These are phyloP conservation scores for Colletotrichum phormii DNA, from an alignment of 2,329 filamentous ascomycete genomes.

Conservation along the genomic window DNA sequence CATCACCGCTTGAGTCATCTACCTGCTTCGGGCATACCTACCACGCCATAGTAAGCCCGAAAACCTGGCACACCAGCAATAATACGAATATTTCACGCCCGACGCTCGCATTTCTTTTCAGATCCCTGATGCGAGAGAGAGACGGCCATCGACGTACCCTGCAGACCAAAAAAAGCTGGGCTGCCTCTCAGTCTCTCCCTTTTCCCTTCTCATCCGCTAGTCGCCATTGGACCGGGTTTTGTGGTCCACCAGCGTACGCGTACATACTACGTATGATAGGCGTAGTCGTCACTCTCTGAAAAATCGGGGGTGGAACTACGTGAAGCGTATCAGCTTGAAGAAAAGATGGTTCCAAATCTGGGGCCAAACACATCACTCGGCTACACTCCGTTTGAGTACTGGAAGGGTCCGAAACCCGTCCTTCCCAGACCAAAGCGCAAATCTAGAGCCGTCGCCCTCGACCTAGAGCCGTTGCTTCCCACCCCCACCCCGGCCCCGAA, in stretches of 20 bases:
- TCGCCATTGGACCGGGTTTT: slow-evolving; percentile 20
- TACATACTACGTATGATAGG: slow-evolving; percentile 31
- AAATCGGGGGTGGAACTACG: slow-evolving; percentile 12
- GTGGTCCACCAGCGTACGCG: slow-evolving; percentile 28
- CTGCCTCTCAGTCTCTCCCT: neutral
- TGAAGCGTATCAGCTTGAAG: slow-evolving; percentile 27
- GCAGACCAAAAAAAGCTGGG: neutral
- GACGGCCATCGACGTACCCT: slow-evolving; percentile 12
- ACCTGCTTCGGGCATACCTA: neutral
- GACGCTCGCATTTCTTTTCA: neutral
- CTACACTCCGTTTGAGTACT: slow-evolving; percentile 42
- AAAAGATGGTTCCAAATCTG: slow-evolving; percentile 33
- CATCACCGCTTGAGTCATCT: neutral
- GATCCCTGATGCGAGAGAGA: slow-evolving; percentile 1
- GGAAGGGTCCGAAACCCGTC: slow-evolving; percentile 41
- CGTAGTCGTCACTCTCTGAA: slow-evolving; percentile 29
- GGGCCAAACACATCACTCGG: slow-evolving; percentile 36
- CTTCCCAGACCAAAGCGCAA: slow-evolving; percentile 24
- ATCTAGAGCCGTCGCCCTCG: slow-evolving; percentile 21
- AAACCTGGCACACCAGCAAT: neutral
- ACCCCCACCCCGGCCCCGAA: slow-evolving; percentile 15
- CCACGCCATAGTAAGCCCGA: slow-evolving; percentile 10
- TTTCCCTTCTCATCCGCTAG: neutral
- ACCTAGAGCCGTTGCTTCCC: slow-evolving; percentile 30
- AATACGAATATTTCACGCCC: slow-evolving; percentile 18